Evolutionary conservation across 306 rosid species (phyloP), one percentile per base, ranked within the genome.

Genomic region (Cyamopsis tetragonoloba): DNA sequence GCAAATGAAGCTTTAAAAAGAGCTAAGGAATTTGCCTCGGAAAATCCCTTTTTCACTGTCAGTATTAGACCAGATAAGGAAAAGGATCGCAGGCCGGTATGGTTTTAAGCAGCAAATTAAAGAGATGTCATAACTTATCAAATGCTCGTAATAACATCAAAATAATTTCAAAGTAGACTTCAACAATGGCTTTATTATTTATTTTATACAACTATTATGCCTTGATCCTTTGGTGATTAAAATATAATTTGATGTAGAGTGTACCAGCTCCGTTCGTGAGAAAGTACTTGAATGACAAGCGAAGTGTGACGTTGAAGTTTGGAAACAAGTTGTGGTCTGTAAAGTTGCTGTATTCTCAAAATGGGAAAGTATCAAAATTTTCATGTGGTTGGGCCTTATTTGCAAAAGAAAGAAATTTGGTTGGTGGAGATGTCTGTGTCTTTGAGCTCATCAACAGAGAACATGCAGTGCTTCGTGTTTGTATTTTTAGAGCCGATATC

Each of bases 361-460:
- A 12, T 1, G 11, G 28, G 10, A 14, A 48, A 24, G 51, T n/a
- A n/a, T n/a, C 3, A 17, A 46, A 4, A 2, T 26, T 66, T 27
- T 56, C 20, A 17, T 13, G 28, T 28, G 79, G 79, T 56, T 75
- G 74, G 73, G 3, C n/a, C 20, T 0, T 4, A 26, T 66, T 66
- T 66, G 46, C 28, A 3, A 32, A 28, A 27, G 79, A 66, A 14
- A 66, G 20, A 27, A 13, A 57, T 9, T 12, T 66, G 68, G 3
- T 32, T 46, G 46, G 2, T 56, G 74, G 79, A 44, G 74, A 75
- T 13, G 15, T 46, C 26, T 75, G 79, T 38, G 3, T 67, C 11
- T 75, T 66, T 67, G 74, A 56, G 54, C 62, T 75, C 55, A 75
- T 66, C 26, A 18, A 66, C 2, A 58, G 19, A 1, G 56, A 58